phyloP scores from a whole-genome alignment of 176 grass and related monocot genomes.

The Triticum dicoccoides region DNA sequence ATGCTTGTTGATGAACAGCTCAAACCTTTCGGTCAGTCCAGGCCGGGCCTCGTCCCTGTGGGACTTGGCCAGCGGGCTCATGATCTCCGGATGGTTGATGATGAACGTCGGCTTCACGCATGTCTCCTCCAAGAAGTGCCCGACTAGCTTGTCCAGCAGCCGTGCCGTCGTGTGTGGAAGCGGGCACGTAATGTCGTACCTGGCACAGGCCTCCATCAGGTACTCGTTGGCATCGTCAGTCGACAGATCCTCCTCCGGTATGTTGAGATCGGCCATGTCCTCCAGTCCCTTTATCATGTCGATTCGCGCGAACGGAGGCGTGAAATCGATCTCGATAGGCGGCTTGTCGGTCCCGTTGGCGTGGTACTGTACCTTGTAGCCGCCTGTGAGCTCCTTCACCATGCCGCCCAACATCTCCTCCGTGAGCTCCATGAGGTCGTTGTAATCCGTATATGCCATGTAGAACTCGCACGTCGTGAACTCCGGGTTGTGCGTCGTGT shows the following conservation, averaged over 20 bases:
- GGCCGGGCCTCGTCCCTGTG: slow-evolving; percentile 46
- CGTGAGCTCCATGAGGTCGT: slow-evolving; percentile 65
- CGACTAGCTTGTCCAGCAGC: slow-evolving; percentile 89
- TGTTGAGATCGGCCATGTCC: slow-evolving; percentile 52
- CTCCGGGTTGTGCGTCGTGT: slow-evolving; percentile 93
- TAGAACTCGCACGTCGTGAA: slow-evolving; percentile 96
- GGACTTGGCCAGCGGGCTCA: slow-evolving; percentile 91
- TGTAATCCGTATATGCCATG: slow-evolving; percentile 87
- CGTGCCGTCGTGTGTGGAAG: slow-evolving; percentile 78
- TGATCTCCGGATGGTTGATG: slow-evolving; percentile 70
- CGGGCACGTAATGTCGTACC: slow-evolving; percentile 77
- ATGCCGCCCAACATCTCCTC: slow-evolving; percentile 54
- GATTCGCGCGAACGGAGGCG: slow-evolving; percentile 35
- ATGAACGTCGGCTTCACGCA: slow-evolving; percentile 16
- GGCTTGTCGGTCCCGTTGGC: slow-evolving; percentile 56
- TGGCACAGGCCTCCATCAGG: slow-evolving; percentile 59
- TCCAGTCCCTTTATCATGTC: slow-evolving; percentile 86
- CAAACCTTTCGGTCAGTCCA: slow-evolving; percentile 75
- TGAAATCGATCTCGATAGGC: slow-evolving; percentile 80
- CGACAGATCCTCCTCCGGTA: slow-evolving; percentile 66
- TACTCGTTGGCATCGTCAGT: slow-evolving; percentile 67
- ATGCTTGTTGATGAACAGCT: slow-evolving; percentile 85
- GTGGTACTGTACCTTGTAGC: slow-evolving; percentile 86
- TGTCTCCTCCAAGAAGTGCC: slow-evolving; percentile 77
- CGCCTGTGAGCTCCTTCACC: slow-evolving; percentile 75